phyloP scores from a whole-genome alignment of 805 yeast genomes.

The Yarrowia yakushimensis region DNA sequence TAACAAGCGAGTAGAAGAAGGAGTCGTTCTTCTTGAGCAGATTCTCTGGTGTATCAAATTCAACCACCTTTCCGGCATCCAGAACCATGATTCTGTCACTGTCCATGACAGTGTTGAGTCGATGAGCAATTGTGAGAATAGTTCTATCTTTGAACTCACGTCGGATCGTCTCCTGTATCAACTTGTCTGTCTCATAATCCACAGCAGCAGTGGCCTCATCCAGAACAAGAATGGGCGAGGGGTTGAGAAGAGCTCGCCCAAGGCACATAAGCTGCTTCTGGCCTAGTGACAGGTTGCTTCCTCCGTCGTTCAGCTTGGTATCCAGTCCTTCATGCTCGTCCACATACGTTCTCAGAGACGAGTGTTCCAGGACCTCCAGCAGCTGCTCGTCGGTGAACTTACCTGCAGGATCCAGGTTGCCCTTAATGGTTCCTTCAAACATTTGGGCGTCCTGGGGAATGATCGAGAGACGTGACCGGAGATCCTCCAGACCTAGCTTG shows the following conservation, averaged over 20 bases:
- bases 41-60: conserved; percentile 65
- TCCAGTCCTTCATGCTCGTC: conserved; percentile 38
- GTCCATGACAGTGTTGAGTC: conserved; percentile 76
- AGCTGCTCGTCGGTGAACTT: conserved; percentile 53
- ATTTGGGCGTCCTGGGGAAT: conserved; percentile 90
- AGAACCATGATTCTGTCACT: conserved; percentile 70
- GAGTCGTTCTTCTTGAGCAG: conserved; percentile 36
- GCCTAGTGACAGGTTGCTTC: conserved; percentile 74
- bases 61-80: conserved; percentile 66
- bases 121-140: conserved; percentile 79
- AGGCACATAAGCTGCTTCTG: conserved; percentile 77
- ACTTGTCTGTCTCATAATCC: conserved; percentile 71
- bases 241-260: conserved; percentile 70
- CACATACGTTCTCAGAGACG: conserved; percentile 52
- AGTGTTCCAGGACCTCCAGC: conserved; percentile 62
- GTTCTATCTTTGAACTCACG: conserved; percentile 63
- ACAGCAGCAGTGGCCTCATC: conserved; percentile 84
- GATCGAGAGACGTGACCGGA: conserved; percentile 68
- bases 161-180: conserved; percentile 73
- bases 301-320: conserved; percentile 61
- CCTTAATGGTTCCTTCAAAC: conserved; percentile 73
- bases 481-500: conserved; percentile 59
- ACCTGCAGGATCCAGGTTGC: conserved; percentile 75
- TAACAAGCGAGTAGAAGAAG: conserved; percentile 10
- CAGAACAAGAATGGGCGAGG: conserved; percentile 63